Percentiles rank a stretch among this genome's conserved stretches.
phyloP scores from a whole-genome alignment of 176 grass and related monocot species.

The Tuctoria greenei region DNA sequence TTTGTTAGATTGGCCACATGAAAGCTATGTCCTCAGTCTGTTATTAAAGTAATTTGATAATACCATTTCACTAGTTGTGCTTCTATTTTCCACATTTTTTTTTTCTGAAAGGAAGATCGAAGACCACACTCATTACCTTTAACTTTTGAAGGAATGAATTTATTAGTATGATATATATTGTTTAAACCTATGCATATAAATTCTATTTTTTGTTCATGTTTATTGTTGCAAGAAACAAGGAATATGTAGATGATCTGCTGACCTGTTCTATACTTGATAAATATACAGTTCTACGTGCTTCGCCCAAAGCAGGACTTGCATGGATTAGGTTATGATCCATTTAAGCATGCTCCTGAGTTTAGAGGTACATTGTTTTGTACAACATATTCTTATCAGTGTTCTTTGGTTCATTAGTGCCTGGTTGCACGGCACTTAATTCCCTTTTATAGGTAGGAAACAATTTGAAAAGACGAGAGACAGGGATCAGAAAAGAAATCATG shows the following conservation, averaged over 20 bases:
- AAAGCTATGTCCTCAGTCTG: background rate
- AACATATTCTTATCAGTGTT: background rate
- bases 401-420: constrained; percentile 7
- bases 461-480: constrained; percentile 52
- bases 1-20: background rate
- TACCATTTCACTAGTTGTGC: background rate
- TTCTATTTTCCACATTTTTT: background rate
- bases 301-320: constrained; percentile 87
- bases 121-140: background rate
- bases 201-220: constrained; percentile 7
- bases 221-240: background rate
- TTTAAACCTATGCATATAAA: background rate
- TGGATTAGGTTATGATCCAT: constrained; percentile 98
- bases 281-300: constrained; percentile 72
- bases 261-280: constrained; percentile 27
- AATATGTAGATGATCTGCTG: constrained; percentile 15
- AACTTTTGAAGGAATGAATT: background rate
- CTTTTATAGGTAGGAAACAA: constrained; percentile 76
- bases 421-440: constrained; percentile 23
- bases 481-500: constrained; percentile 52
- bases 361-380: constrained; percentile 55
- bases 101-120: background rate
- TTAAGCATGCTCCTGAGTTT: constrained; percentile 92
- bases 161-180: background rate
- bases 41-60: constrained; percentile 11